Conservation (phyloP, 1,139 yeast species). For the Geotrichum reessii region DNA sequence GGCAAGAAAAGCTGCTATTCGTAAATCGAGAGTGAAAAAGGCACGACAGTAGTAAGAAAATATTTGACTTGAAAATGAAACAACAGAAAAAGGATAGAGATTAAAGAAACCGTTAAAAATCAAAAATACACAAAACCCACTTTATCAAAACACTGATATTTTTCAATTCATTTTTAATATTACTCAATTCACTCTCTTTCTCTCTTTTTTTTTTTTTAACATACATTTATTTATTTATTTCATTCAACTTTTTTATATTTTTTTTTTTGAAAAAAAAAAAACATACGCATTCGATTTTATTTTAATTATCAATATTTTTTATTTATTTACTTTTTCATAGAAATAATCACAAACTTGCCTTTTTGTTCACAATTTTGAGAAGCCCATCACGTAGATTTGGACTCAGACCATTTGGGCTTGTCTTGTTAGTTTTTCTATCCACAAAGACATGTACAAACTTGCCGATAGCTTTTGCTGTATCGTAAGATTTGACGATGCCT, state of each 20-base stretch:
- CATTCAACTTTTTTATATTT: no score
- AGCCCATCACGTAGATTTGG: background rate
- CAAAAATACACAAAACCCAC: background rate
- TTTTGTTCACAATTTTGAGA: background rate
- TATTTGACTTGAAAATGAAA: background rate
- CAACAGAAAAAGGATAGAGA: background rate
- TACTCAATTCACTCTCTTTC: background rate
- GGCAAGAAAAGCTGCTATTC: constrained; percentile 1
- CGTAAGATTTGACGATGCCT: background rate
- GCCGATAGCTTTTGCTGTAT: constrained; percentile 30
- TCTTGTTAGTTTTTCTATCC: constrained; percentile 25
- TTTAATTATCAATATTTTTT: background rate
- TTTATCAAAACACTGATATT: background rate
- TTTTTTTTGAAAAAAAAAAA: no score
- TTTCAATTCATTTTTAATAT: background rate
- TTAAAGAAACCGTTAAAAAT: background rate
- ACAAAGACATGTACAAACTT: constrained; percentile 33
- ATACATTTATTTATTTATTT: no score
- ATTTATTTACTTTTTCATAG: background rate
- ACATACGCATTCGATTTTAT: no score
- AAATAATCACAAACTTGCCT: background rate
- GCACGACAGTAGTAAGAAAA: background rate
- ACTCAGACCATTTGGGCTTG: background rate
- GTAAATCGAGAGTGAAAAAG: background rate
- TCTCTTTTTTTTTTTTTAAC: no score